Percentiles rank a stretch among this genome's conserved stretches.
phyloP scores from a whole-genome alignment of 192 early-diverging fungal genomes.

The Coemansia sp. region DNA sequence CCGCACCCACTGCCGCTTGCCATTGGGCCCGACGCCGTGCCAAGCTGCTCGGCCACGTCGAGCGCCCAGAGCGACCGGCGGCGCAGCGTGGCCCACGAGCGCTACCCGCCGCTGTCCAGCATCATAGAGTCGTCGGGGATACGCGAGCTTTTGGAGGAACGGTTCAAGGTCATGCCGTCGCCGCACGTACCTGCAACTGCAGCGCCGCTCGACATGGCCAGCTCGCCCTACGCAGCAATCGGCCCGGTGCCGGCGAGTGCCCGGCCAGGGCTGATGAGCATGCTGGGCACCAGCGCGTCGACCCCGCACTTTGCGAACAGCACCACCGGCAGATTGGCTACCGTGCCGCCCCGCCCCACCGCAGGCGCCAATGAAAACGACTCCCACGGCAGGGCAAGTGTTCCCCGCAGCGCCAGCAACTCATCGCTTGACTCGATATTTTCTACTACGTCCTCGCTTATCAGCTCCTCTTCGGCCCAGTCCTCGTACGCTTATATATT shows the following conservation, averaged over 20 bases:
- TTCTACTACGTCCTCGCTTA: conserved; percentile 14
- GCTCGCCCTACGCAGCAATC: too few relatives aligned
- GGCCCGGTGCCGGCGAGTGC: too few relatives aligned
- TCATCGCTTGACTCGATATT: conserved; percentile 24
- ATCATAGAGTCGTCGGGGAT: conserved; percentile 23
- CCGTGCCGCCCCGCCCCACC: background rate
- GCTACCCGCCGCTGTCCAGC: conserved; percentile 46
- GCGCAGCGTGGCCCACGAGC: conserved; percentile 40
- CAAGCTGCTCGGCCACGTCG: too few relatives aligned
- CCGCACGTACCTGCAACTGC: too few relatives aligned
- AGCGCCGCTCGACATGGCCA: too few relatives aligned
- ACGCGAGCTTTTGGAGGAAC: background rate
- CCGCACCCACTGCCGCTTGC: conserved; percentile 3
- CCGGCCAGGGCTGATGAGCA: too few relatives aligned
- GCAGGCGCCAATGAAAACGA: background rate
- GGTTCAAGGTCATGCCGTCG: too few relatives aligned
- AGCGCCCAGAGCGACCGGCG: conserved; percentile 14
- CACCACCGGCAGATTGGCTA: too few relatives aligned
- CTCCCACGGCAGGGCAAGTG: background rate
- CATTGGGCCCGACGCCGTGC: background rate
- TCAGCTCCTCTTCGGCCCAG: conserved; percentile 25
- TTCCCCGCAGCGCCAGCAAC: conserved; percentile 5
- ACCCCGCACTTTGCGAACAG: too few relatives aligned
- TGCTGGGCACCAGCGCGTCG: too few relatives aligned
- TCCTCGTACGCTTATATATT: conserved; percentile 47